Evolutionary conservation across 805 yeast genomes (phyloP), one percentile per base, ranked within the genome.

Genomic region (Starmerella gropengiesseri): DNA sequence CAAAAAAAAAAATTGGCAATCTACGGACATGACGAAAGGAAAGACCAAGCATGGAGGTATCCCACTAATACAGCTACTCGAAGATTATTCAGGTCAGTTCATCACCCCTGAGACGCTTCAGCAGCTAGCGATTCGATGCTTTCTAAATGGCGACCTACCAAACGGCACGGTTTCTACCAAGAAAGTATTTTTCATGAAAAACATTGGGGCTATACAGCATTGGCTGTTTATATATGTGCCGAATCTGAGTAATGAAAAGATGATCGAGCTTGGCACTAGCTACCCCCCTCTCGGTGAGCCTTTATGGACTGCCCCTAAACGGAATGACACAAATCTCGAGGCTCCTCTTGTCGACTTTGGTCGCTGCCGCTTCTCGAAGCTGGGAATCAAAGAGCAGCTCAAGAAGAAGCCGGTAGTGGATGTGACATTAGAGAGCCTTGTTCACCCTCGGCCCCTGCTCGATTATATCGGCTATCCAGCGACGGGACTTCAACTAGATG

Each of bases 211-310:
- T 5, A 25, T 34, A 12, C 16, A 36, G 23, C 12, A 16, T 17
- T 46, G 50, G 50, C 30, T 44, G 20, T 23, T 46, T 7, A 17
- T 46, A 22, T 40, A 36, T 18, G 39, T 37, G 11, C 47, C 47
- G 7, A 26, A 23, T 11, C 13, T 32, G 7, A 21, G 37, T 19
- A 30, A 33, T 12, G 31, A 5, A 16, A 31, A 28, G 12, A 9
- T 39, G 13, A 11, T n/a, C n/a, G 17, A 3, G 9, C 12, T 21
- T 40, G 18, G n/a, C n/a, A n/a, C n/a, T n/a, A n/a, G n/a, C n/a
- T n/a, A n/a, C n/a, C n/a, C n/a, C n/a, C n/a, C n/a, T n/a, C n/a
- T n/a, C n/a, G n/a, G n/a, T n/a, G n/a, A n/a, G n/a, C n/a, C n/a
- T n/a, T n/a, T n/a, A n/a, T n/a, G n/a, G n/a, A n/a, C n/a, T n/a